These are phyloP conservation scores for Hapsidospora chrysogenum DNA, from an alignment of 495 filamentous ascomycete genomes.

Conservation along the genomic window DNA sequence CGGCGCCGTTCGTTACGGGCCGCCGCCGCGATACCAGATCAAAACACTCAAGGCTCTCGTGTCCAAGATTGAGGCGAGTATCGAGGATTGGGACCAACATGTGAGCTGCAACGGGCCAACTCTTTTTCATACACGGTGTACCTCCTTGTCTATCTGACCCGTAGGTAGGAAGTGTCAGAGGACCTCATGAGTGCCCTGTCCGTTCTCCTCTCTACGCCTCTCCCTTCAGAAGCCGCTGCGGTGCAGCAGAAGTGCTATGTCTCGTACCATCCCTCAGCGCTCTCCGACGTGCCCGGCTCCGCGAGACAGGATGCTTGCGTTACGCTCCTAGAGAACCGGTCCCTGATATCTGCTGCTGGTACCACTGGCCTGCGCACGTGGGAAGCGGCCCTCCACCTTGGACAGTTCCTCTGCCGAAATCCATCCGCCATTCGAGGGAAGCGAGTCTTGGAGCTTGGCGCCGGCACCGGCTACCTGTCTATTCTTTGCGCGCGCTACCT, in stretches of 20 bases:
- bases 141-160: conserved; percentile 2
- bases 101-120: conserved; percentile 33
- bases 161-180: conserved; percentile 54
- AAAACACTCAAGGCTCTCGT: conserved; percentile 56
- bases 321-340: conserved; percentile 54
- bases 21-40: conserved; percentile 49
- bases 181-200: conserved; percentile 47
- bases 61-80: conserved; percentile 44
- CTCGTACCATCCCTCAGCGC: conserved; percentile 42
- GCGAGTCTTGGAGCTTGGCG: conserved; percentile 68
- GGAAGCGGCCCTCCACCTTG: conserved; percentile 83
- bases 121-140: conserved; percentile 9
- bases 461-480: conserved; percentile 75
- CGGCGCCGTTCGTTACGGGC: conserved; percentile 18
- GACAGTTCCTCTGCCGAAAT: conserved; percentile 42
- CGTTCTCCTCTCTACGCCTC: conserved; percentile 35
- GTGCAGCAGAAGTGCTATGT: conserved; percentile 65
- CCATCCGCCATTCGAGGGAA: conserved; percentile 31
- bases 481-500: conserved; percentile 67
- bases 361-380: conserved; percentile 85
- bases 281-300: conserved; percentile 4
- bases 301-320: conserved; percentile 15
- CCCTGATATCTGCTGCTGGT: conserved; percentile 53
- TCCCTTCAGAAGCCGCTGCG: conserved; percentile 40
- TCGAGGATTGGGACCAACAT: conserved; percentile 67